Conservation (phyloP, 164 flowering plant species). For the Liriodendron chinense region DNA sequence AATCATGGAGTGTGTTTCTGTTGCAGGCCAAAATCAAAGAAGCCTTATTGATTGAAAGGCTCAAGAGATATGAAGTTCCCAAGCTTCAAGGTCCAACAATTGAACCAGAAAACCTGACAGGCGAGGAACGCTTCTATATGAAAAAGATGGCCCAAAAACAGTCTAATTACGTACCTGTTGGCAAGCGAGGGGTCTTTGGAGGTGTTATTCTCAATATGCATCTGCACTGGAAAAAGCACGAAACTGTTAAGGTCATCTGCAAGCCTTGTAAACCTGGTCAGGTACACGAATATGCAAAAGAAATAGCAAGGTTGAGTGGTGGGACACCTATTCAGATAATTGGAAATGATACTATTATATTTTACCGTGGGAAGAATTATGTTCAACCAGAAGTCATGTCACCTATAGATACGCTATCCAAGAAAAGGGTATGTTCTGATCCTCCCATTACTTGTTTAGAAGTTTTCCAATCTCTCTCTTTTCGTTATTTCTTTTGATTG, state of each 20-base stretch:
- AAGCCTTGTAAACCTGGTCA: slow-evolving; percentile 88
- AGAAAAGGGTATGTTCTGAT: slow-evolving; percentile 59
- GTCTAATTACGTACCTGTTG: slow-evolving; percentile 82
- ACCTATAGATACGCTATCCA: slow-evolving; percentile 82
- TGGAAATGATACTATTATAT: slow-evolving; percentile 71
- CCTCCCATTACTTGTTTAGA: slow-evolving; percentile 1
- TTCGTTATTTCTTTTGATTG: not conserved
- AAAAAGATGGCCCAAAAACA: slow-evolving; percentile 90
- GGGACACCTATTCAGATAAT: slow-evolving; percentile 78
- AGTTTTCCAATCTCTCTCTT: not conserved
- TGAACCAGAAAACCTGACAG: slow-evolving; percentile 61
- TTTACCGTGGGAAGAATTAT: slow-evolving; percentile 87
- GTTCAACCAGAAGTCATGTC: slow-evolving; percentile 84
- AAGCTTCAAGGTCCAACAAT: slow-evolving; percentile 71
- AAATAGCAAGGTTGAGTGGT: slow-evolving; percentile 88
- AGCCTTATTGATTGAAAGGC: slow-evolving; percentile 66
- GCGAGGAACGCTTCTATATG: slow-evolving; percentile 81
- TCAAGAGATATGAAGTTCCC: slow-evolving; percentile 79
- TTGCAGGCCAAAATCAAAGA: slow-evolving; percentile 88
- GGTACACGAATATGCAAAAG: slow-evolving; percentile 67
- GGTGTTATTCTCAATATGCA: slow-evolving; percentile 98
- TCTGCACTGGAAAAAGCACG: slow-evolving; percentile 96
- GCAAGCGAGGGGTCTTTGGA: slow-evolving; percentile 87
- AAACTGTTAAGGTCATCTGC: slow-evolving; percentile 89
- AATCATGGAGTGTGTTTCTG: not conserved